Conservation (phyloP, 2,329 filamentous ascomycete species). For the Colletotrichum paranaense region DNA sequence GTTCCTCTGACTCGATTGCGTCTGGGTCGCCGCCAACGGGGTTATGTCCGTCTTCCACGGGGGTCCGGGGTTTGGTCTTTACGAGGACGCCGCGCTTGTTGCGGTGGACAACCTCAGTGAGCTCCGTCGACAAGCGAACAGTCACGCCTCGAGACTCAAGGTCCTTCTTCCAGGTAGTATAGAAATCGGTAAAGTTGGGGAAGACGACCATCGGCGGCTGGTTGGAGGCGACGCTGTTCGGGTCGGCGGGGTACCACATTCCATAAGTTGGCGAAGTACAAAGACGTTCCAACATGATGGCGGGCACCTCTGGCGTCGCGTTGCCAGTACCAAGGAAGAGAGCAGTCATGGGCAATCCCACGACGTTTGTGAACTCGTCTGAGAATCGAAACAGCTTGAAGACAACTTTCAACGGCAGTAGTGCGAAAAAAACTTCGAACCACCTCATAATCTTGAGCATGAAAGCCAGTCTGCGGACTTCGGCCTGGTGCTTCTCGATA, state of each 20-base stretch:
- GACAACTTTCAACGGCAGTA: slow-evolving; percentile 70
- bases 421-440: slow-evolving; percentile 66
- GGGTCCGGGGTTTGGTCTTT: slow-evolving; percentile 53
- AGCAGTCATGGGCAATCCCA: slow-evolving; percentile 64
- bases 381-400: slow-evolving; percentile 74
- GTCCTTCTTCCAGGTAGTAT: slow-evolving; percentile 66
- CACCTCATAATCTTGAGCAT: slow-evolving; percentile 66
- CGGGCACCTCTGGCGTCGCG: slow-evolving; percentile 74
- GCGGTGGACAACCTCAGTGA: slow-evolving; percentile 61
- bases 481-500: slow-evolving; percentile 62
- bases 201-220: slow-evolving; percentile 72
- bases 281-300: slow-evolving; percentile 69
- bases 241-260: slow-evolving; percentile 64
- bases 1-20: slow-evolving; percentile 65
- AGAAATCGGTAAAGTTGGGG: slow-evolving; percentile 68
- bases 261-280: slow-evolving; percentile 63
- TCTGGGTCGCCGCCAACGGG: slow-evolving; percentile 52
- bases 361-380: slow-evolving; percentile 74
- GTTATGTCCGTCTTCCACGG: slow-evolving; percentile 44
- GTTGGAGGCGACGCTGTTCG: slow-evolving; percentile 60
- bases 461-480: slow-evolving; percentile 63
- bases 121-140: slow-evolving; percentile 65
- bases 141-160: slow-evolving; percentile 64
- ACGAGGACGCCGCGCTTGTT: slow-evolving; percentile 63
- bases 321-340: slow-evolving; percentile 77